Conservation (phyloP, 2,329 filamentous ascomycete genomes). For the Sporothrix pallida region DNA sequence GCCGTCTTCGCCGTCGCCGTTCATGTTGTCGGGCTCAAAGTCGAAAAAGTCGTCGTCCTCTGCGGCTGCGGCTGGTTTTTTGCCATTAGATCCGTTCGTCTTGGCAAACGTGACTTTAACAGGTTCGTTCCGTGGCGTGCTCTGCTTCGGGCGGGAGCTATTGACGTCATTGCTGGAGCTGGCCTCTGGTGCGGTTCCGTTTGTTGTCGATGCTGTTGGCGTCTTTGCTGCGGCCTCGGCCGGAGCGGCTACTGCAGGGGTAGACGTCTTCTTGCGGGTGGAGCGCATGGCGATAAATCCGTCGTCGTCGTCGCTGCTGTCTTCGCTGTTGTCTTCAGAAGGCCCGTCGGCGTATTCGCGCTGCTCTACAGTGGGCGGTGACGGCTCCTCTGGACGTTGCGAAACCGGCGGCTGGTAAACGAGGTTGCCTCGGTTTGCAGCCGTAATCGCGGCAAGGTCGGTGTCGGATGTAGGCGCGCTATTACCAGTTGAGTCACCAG, state of each 20-base stretch:
- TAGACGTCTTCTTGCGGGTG: background rate
- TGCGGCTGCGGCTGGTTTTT: background rate
- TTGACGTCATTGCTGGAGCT: background rate
- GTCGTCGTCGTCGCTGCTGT: slow-evolving; percentile 33
- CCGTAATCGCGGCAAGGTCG: background rate
- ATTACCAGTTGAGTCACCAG: background rate
- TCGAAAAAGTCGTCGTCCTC: slow-evolving; percentile 38
- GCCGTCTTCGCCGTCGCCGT: slow-evolving; percentile 41
- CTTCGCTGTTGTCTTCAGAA: slow-evolving; percentile 20
- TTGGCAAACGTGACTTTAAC: background rate
- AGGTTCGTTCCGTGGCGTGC: slow-evolving; percentile 10
- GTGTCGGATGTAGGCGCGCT: slow-evolving; percentile 2
- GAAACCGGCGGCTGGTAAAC: slow-evolving; percentile 5
- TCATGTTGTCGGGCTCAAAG: slow-evolving; percentile 38
- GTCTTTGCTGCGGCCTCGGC: background rate
- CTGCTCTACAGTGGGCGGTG: slow-evolving; percentile 11
- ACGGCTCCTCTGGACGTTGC: background rate
- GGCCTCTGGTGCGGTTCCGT: background rate
- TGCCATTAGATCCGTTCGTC: background rate
- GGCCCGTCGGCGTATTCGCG: slow-evolving; percentile 20
- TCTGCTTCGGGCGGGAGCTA: slow-evolving; percentile 9
- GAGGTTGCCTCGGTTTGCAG: background rate
- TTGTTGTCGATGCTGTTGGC: background rate
- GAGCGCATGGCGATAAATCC: slow-evolving; percentile 37
- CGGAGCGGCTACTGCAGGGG: background rate